Evolutionary conservation across 352 stramenopile genomes (phyloP).

Genomic region (Peronosclerospora sorghi): DNA sequence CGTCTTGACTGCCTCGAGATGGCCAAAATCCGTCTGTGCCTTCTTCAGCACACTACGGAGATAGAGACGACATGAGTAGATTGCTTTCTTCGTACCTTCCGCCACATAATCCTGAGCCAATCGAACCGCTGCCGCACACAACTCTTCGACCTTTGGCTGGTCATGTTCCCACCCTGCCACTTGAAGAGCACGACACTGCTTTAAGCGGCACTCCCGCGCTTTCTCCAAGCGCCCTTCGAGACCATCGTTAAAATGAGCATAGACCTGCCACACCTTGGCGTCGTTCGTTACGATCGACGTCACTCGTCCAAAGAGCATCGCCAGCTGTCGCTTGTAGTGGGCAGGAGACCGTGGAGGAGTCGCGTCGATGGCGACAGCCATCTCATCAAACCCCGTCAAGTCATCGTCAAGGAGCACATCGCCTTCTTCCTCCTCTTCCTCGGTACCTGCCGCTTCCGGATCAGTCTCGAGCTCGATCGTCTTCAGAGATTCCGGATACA

Average conservation of each 20-base stretch:
- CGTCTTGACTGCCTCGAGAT: slow-evolving; percentile 31
- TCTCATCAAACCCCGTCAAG: slow-evolving; percentile 40
- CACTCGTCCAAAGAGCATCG: slow-evolving; percentile 64
- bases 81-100: slow-evolving; percentile 63
- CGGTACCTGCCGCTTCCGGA: slow-evolving; percentile 16
- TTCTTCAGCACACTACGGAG: slow-evolving; percentile 71
- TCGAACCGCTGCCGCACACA: slow-evolving; percentile 42
- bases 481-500: slow-evolving; percentile 44
- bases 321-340: slow-evolving; percentile 66
- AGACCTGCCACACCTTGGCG: slow-evolving; percentile 73
- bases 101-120: slow-evolving; percentile 55
- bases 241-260: slow-evolving; percentile 72
- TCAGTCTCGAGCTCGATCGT: slow-evolving; percentile 29
- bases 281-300: slow-evolving; percentile 72
- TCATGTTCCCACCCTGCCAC: slow-evolving; percentile 60
- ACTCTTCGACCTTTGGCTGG: slow-evolving; percentile 36
- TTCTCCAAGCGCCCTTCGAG: slow-evolving; percentile 45
- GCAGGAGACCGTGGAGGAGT: slow-evolving; percentile 41
- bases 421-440: slow-evolving; percentile 14
- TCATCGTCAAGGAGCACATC: slow-evolving; percentile 29
- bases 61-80: slow-evolving; percentile 70
- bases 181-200: slow-evolving; percentile 66
- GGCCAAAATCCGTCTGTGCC: slow-evolving; percentile 54
- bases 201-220: slow-evolving; percentile 66
- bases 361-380: slow-evolving; percentile 26